Percentiles rank a stretch among this genome's conserved stretches.
phyloP scores from a whole-genome alignment of 148 eudicot species.

The Rhododendron kiyosumense region DNA sequence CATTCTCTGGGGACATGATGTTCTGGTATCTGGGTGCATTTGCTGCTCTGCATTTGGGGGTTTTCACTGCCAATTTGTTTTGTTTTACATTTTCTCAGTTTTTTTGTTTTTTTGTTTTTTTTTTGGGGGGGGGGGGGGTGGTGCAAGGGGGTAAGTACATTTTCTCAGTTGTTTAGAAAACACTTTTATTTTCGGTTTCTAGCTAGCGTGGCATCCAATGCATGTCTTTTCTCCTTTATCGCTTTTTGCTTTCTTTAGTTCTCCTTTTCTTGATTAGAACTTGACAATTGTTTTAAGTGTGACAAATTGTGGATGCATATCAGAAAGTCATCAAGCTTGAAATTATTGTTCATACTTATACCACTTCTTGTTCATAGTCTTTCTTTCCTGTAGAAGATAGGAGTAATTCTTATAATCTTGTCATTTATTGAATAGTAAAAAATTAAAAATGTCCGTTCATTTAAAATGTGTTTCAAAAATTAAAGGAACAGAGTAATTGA shows the following conservation, averaged over 20 bases:
- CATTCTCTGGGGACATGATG: not conserved
- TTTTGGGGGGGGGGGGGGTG: too few relatives aligned
- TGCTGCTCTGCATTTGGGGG: not conserved
- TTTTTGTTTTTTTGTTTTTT: too few relatives aligned
- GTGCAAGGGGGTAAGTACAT: too few relatives aligned
- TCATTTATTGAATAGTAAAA: not conserved
- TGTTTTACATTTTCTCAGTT: not conserved
- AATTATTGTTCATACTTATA: not conserved
- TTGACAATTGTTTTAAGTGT: too few relatives aligned
- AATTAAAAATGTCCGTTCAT: not conserved
- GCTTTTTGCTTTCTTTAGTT: not conserved
- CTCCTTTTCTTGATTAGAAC: not conserved
- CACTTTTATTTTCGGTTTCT: not conserved
- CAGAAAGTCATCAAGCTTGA: not conserved
- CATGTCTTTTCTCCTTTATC: not conserved
- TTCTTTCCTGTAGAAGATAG: not conserved
- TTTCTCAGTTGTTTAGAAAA: not conserved
- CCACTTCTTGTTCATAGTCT: not conserved
- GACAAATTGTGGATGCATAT: not conserved
- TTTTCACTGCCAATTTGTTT: not conserved
- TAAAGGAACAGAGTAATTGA: too few relatives aligned
- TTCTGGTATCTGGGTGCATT: not conserved
- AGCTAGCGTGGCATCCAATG: conserved; percentile 18
- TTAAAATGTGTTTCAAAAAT: not conserved
- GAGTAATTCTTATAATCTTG: not conserved